Evolutionary conservation across 345 rosid species (phyloP).

Genomic region (Brassica juncea): DNA sequence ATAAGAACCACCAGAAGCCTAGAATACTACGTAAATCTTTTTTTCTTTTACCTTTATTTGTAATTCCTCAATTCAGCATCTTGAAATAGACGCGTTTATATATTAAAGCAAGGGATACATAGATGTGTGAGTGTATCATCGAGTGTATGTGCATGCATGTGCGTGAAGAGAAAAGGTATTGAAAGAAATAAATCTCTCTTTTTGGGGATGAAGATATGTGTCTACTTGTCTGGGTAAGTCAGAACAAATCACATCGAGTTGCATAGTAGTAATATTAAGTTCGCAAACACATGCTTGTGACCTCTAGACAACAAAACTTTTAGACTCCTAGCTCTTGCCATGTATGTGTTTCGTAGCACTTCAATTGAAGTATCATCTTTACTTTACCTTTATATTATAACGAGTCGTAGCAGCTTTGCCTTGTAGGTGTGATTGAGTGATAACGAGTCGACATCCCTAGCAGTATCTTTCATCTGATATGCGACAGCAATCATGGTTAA

Average conservation of each 20-base stretch:
- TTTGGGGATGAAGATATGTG: conserved; percentile 29
- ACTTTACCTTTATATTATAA: background rate
- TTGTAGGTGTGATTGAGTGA: conserved; percentile 18
- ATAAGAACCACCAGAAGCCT: conserved; percentile 24
- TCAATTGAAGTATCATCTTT: background rate
- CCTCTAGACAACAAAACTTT: conserved; percentile 19
- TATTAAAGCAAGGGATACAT: background rate
- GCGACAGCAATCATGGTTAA: background rate
- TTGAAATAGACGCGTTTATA: background rate
- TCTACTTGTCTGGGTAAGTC: conserved; percentile 39
- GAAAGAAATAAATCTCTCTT: background rate
- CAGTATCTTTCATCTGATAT: background rate
- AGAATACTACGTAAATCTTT: background rate
- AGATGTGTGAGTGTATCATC: background rate
- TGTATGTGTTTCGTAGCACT: conserved; percentile 8
- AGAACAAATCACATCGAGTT: conserved; percentile 41
- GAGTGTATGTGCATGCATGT: conserved; percentile 32
- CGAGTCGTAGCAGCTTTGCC: background rate
- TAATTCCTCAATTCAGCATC: conserved; percentile 6
- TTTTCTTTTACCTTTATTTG: background rate
- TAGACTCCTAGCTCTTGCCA: conserved; percentile 1
- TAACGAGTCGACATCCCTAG: background rate
- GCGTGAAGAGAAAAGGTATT: conserved; percentile 12
- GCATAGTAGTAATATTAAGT: conserved; percentile 5
- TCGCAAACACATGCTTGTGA: conserved; percentile 20